Percentiles rank a stretch among this genome's conserved stretches.
These are phyloP conservation scores for Suaeda aralocaspica DNA, from an alignment of 148 eudicot genomes.

Conservation along the genomic window DNA sequence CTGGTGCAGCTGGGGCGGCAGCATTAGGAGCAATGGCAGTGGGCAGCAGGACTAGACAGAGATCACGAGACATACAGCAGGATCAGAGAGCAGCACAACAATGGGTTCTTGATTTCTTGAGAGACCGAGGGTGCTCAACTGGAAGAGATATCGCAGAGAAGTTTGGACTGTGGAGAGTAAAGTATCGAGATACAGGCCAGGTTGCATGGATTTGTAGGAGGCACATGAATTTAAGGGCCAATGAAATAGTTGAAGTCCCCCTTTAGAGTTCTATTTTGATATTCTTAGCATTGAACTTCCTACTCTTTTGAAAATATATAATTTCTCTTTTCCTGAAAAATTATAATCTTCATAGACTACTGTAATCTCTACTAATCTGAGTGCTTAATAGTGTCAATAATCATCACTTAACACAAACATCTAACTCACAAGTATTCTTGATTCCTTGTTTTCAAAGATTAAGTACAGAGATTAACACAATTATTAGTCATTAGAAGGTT, in stretches of 20 bases:
- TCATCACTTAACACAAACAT: too few relatives aligned
- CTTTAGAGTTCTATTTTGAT: constrained; percentile 30
- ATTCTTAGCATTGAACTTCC: neutral
- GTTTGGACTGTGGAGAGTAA: constrained; percentile 90
- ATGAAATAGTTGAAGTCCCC: constrained; percentile 72
- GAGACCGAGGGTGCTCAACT: constrained; percentile 62
- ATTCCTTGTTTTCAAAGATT: too few relatives aligned
- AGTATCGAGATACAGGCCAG: constrained; percentile 76
- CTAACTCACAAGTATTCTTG: too few relatives aligned
- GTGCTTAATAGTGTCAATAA: too few relatives aligned
- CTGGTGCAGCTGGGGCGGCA: constrained; percentile 60
- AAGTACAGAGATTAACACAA: too few relatives aligned
- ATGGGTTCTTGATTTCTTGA: constrained; percentile 84
- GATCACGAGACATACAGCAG: constrained; percentile 60
- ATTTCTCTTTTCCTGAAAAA: neutral
- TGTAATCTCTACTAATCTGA: neutral
- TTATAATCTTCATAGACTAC: neutral
- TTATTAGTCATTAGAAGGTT: too few relatives aligned
- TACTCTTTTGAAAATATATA: neutral
- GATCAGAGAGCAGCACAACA: constrained; percentile 86
- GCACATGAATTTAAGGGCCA: constrained; percentile 61
- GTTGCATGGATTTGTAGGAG: constrained; percentile 91
- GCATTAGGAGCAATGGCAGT: constrained; percentile 47
- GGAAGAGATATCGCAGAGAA: constrained; percentile 92
- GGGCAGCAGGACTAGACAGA: constrained; percentile 35